Conservation (phyloP, 352 stramenopile genomes). For the Globisporangium viniferum region DNA sequence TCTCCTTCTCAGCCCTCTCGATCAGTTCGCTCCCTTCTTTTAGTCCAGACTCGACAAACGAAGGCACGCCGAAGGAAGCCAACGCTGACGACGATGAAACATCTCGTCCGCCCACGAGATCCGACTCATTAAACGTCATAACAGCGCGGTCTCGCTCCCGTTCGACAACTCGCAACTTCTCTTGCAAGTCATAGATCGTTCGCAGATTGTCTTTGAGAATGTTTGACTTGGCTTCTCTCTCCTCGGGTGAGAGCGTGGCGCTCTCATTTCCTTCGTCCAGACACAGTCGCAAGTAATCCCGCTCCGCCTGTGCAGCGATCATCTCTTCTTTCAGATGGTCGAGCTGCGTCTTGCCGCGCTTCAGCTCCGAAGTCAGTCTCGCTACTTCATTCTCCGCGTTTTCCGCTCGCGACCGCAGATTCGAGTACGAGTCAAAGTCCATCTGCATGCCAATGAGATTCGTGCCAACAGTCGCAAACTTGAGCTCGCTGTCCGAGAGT, state of each 20-base stretch:
- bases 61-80: constrained; percentile 34
- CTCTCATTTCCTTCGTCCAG: constrained; percentile 46
- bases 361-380: constrained; percentile 68
- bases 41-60: constrained; percentile 39
- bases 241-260: constrained; percentile 22
- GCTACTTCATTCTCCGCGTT: constrained; percentile 78
- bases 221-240: constrained; percentile 58
- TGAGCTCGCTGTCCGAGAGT: constrained; percentile 75
- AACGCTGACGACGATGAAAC: constrained; percentile 14
- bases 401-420: constrained; percentile 66
- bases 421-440: constrained; percentile 78
- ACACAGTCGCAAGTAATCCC: constrained; percentile 71
- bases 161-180: constrained; percentile 67
- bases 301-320: constrained; percentile 81
- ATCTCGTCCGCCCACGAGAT: constrained; percentile 13
- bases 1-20: constrained; percentile 69
- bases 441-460: constrained; percentile 63
- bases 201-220: constrained; percentile 77
- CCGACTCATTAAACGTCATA: constrained; percentile 30
- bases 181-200: constrained; percentile 76
- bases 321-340: constrained; percentile 84
- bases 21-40: constrained; percentile 68
- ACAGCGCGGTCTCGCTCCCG: constrained; percentile 61
- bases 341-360: constrained; percentile 73
- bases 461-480: constrained; percentile 52